Conservation (phyloP, 169 alveolate genomes). For the Cryptosporidium ubiquitum region DNA sequence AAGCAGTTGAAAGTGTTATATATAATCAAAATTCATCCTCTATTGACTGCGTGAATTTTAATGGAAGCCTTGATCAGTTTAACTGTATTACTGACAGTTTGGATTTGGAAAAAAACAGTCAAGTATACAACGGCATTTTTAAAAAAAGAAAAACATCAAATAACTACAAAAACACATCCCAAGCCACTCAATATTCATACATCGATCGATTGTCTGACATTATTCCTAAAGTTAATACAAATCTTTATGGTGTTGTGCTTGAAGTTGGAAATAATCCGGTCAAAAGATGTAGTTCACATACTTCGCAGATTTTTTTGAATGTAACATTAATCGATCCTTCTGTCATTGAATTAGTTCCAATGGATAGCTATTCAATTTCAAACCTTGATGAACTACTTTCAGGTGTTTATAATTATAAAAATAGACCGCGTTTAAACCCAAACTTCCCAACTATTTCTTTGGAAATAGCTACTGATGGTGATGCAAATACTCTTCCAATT, state of each 20-base stretch:
- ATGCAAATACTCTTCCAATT: conserved; percentile 52
- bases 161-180: not conserved
- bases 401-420: conserved; percentile 30
- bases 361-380: conserved; percentile 21
- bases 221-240: conserved; percentile 32
- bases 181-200: conserved; percentile 13
- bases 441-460: conserved; percentile 48
- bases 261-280: conserved; percentile 72
- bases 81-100: not conserved
- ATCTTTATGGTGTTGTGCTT: conserved; percentile 57
- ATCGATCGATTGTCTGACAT: conserved; percentile 43
- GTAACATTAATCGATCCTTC: conserved; percentile 67
- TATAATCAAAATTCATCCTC: not conserved
- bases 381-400: conserved; percentile 36
- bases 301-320: conserved; percentile 50
- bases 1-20: not conserved
- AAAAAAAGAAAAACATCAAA: conserved; percentile 28
- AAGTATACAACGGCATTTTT: not conserved
- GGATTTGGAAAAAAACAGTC: not conserved
- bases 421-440: conserved; percentile 42
- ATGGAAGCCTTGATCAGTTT: not conserved
- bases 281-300: conserved; percentile 17
- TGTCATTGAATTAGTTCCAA: conserved; percentile 46
- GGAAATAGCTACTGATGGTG: conserved; percentile 65
- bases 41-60: not conserved